A percentile compares a stretch with the other conserved stretches of the same genome.
These are phyloP conservation scores for Moesziomyces globuligerus DNA, from an alignment of 1,284 basidiomycete genomes.

Conservation along the genomic window DNA sequence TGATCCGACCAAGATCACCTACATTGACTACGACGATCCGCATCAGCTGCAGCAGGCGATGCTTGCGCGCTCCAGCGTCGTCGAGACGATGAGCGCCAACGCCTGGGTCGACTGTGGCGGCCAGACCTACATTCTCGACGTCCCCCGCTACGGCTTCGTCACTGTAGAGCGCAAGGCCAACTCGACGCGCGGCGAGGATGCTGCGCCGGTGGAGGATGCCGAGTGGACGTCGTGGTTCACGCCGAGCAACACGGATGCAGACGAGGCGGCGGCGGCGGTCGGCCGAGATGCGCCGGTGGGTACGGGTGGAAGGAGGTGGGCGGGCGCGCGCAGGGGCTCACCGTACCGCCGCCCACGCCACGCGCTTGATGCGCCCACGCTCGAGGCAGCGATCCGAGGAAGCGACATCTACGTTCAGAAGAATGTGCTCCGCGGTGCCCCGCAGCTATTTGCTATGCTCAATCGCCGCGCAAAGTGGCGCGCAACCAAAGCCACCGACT, in stretches of 20 bases:
- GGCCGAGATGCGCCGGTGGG: conserved; percentile 1
- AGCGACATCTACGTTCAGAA: conserved; percentile 76
- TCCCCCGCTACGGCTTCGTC: conserved; percentile 78
- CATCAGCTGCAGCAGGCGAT: conserved; percentile 71
- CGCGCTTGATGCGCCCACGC: conserved; percentile 18
- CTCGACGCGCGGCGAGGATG: conserved; percentile 18
- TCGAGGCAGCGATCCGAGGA: conserved; percentile 73
- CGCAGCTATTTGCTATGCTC: conserved; percentile 43
- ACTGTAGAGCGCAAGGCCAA: conserved; percentile 73
- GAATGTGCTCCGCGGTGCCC: conserved; percentile 71
- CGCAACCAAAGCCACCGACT: conserved; percentile 73
- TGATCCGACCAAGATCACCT: conserved; percentile 73
- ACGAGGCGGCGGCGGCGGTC: conserved; percentile 39
- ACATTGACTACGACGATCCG: conserved; percentile 83
- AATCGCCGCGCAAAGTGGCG: conserved; percentile 77
- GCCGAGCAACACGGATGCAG: conserved; percentile 36
- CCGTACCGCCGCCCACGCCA: conserved; percentile 45
- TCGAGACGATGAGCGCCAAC: conserved; percentile 71
- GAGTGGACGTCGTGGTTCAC: conserved; percentile 46
- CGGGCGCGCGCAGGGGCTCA: conserved; percentile 13
- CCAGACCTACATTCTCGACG: conserved; percentile 80
- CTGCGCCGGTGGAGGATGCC: conserved; percentile 25
- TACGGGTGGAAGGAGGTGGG: background rate
- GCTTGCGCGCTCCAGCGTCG: conserved; percentile 70
- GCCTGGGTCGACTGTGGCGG: conserved; percentile 86